These are phyloP conservation scores for Amaranthus tricolor DNA, from an alignment of 179 eudicot genomes.

Conservation along the genomic window DNA sequence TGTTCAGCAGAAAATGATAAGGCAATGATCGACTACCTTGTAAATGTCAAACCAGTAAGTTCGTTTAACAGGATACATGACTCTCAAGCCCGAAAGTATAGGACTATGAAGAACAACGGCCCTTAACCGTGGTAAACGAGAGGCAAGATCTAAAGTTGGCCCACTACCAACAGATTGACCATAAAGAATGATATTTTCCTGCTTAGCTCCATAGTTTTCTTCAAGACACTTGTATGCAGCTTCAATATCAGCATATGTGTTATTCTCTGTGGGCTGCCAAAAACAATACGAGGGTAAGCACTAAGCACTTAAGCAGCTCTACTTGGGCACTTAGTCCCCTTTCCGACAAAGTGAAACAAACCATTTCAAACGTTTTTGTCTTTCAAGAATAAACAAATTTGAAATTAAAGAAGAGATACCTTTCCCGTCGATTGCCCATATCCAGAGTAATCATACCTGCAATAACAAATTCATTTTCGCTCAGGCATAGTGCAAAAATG, in stretches of 20 bases:
- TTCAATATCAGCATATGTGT: constrained; percentile 96
- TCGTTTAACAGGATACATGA: constrained; percentile 96
- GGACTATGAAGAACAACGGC: constrained; percentile 94
- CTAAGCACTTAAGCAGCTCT: background rate
- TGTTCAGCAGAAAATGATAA: background rate
- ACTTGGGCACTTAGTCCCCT: background rate
- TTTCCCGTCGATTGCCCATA: constrained; percentile 38
- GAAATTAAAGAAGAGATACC: constrained; percentile 20
- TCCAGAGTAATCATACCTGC: constrained; percentile 42
- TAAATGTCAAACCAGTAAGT: constrained; percentile 96
- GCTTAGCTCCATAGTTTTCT: constrained; percentile 81
- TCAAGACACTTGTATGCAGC: constrained; percentile 94
- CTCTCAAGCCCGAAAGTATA: constrained; percentile 85
- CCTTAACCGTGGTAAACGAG: constrained; percentile 77
- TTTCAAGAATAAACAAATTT: constrained; percentile 1
- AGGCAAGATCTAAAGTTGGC: constrained; percentile 87
- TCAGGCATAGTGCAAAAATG: background rate
- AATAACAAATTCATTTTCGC: background rate
- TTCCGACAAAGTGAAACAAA: background rate
- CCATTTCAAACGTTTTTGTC: background rate
- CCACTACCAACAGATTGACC: constrained; percentile 99
- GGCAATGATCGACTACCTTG: constrained; percentile 46
- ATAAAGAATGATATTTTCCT: constrained; percentile 84
- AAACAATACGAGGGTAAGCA: constrained; percentile 4
- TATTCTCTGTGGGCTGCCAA: constrained; percentile 84